A percentile compares a stretch with the other conserved stretches of the same genome.
Conservation (phyloP, 805 yeast species). For the Cyberlindnera xishuangbannaensis region DNA sequence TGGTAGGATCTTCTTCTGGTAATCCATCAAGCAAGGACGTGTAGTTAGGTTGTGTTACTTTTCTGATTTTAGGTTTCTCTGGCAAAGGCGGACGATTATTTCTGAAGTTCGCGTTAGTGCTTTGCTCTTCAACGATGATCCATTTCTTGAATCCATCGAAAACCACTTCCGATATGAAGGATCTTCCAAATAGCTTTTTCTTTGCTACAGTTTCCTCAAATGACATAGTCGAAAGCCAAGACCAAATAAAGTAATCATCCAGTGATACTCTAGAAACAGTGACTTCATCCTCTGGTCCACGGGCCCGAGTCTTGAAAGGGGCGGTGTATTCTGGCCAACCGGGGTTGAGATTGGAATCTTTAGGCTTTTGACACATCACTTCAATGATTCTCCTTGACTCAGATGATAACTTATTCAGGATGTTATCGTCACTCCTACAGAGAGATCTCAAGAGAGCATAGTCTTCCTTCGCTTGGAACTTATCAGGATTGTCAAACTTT, state of each 20-base stretch:
- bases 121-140: slow-evolving; percentile 69
- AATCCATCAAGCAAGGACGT: slow-evolving; percentile 20
- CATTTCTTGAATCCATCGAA: slow-evolving; percentile 72
- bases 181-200: slow-evolving; percentile 71
- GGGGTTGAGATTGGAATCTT: slow-evolving; percentile 30
- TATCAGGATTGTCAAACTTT: slow-evolving; percentile 62
- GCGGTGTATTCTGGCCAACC: slow-evolving; percentile 33
- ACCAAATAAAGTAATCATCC: slow-evolving; percentile 88
- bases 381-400: slow-evolving; percentile 61
- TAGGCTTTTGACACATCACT: slow-evolving; percentile 31
- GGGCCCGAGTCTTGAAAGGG: slow-evolving; percentile 24
- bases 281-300: slow-evolving; percentile 23
- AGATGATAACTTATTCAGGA: slow-evolving; percentile 59
- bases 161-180: slow-evolving; percentile 76
- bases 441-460: slow-evolving; percentile 67
- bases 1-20: slow-evolving; percentile 7
- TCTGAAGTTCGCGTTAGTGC: slow-evolving; percentile 28
- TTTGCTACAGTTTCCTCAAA: slow-evolving; percentile 63
- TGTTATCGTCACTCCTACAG: slow-evolving; percentile 51
- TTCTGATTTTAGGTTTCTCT: slow-evolving; percentile 17
- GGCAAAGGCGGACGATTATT: slow-evolving; percentile 16
- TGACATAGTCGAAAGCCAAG: slow-evolving; percentile 78
- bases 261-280: slow-evolving; percentile 56
- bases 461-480: slow-evolving; percentile 72
- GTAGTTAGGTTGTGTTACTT: slow-evolving; percentile 19